Evolutionary conservation across 2,329 filamentous ascomycete genomes (phyloP).

Genomic region (Clarireedia hainanense): DNA sequence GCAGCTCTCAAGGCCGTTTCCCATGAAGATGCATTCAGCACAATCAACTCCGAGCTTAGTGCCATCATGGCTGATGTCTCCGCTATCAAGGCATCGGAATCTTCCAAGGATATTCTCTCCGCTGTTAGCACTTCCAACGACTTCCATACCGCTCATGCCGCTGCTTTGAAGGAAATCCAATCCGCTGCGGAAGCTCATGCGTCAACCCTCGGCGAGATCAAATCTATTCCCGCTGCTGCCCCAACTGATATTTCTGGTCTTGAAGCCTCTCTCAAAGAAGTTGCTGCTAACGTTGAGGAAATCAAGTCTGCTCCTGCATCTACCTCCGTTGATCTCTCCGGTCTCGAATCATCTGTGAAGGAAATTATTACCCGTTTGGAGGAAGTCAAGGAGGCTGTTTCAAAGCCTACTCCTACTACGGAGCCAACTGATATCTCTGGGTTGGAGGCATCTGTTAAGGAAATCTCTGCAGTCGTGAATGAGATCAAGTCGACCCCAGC

Average conservation of each 20-base stretch:
- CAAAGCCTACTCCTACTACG: conserved; percentile 12
- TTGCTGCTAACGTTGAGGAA: conserved; percentile 10
- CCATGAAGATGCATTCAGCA: conserved; percentile 18
- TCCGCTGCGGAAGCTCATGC: conserved; percentile 13
- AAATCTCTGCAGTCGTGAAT: conserved; percentile 5
- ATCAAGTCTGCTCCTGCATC: conserved; percentile 11
- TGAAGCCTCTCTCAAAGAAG: conserved; percentile 7
- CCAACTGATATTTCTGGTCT: conserved; percentile 15
- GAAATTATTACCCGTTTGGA: conserved; percentile 14
- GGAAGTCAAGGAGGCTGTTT: conserved; percentile 7
- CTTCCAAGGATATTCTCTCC: conserved; percentile 16
- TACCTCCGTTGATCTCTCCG: conserved; percentile 14
- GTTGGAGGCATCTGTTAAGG: conserved; percentile 11
- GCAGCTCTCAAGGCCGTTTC: conserved; percentile 17
- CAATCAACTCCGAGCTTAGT: conserved; percentile 18
- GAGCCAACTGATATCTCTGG: conserved; percentile 13
- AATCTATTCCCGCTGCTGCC: conserved; percentile 12
- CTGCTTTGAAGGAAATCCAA: conserved; percentile 17
- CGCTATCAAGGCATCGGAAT: conserved; percentile 14
- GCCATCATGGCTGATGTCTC: conserved; percentile 24
- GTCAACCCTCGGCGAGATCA: conserved; percentile 4
- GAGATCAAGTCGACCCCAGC: conserved; percentile 16
- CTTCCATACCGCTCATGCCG: conserved; percentile 18
- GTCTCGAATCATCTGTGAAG: conserved; percentile 14
- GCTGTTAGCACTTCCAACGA: conserved; percentile 20